Evolutionary conservation across 495 filamentous ascomycete species (phyloP), one percentile per base, ranked within the genome.

Genomic region (Penicillium egyptiacum): DNA sequence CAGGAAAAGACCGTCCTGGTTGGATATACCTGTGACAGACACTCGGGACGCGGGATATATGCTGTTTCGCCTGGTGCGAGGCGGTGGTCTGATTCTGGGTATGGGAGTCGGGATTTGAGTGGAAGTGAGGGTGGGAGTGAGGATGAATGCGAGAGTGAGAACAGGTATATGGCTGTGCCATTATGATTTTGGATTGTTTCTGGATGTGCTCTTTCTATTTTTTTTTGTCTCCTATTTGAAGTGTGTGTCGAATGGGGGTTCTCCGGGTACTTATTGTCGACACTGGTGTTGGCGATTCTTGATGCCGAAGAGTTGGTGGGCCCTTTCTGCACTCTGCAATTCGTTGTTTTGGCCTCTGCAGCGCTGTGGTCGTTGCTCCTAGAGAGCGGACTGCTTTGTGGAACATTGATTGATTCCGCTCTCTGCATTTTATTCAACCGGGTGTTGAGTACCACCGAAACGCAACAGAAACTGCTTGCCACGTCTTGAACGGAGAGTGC

Each of bases 1-100:
- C 83, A 90, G 56, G 88, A 90, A 68, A 87, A 85, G 63, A 84
- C 82, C 8, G 83, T 96, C 31, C 74, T 91, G 5, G 91, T 95
- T 28, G 91, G 91, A 43, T 92, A 93, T 66, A 81, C 84, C 25
- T 96, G 91, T 73, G 64, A 76, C 2, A 70, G 64, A 28, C 91
- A 96, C 65, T 81, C 88, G n/a, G 1, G 7, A 10, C 8, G 19
- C 8, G 4, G 31, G 8, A 20, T 20, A 22, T 46, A 55, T 3
- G 48, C 59, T 11, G n/a, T 43, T 33, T 66, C 62, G 5, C 60
- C 67, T 23, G 58, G 48, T 17, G 62, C 63, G n/a, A 59, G 63
- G 25, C 68, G 55, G 41, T 75, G 68, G 64, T 65, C 68, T 42
- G 82, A 84, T 64, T 84, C 82, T 11, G 81, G 82, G 6, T 83